phyloP scores from a whole-genome alignment of 768 basidiomycete genomes.

The Leccinum incarnatum region DNA sequence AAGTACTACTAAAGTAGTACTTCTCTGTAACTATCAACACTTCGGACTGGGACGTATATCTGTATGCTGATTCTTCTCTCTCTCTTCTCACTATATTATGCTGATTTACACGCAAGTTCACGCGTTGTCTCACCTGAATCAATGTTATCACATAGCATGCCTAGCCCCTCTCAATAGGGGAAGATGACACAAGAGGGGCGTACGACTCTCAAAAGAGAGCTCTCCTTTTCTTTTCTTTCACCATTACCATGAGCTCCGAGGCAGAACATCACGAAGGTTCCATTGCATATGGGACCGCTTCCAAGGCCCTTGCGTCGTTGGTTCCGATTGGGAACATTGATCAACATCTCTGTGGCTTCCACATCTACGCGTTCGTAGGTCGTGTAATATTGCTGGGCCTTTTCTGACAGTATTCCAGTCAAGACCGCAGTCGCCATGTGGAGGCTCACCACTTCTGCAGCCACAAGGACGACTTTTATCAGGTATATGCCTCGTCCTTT shows the following conservation, averaged over 20 bases:
- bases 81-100: neutral
- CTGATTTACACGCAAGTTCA: neutral
- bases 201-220: neutral
- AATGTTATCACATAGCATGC: neutral
- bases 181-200: constrained; percentile 1
- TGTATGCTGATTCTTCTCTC: neutral
- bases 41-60: neutral
- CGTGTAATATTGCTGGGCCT: neutral
- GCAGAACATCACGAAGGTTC: constrained; percentile 23
- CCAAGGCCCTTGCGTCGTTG: constrained; percentile 31
- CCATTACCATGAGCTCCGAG: constrained; percentile 28
- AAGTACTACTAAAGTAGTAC: no score
- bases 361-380: constrained; percentile 30
- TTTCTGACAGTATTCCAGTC: constrained; percentile 13
- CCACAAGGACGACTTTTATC: constrained; percentile 40
- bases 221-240: neutral
- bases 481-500: constrained; percentile 18
- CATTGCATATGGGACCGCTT: constrained; percentile 26
- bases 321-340: constrained; percentile 34
- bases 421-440: constrained; percentile 35
- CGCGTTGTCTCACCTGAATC: neutral
- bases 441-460: constrained; percentile 47
- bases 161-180: constrained; percentile 10
- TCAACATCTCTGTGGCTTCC: constrained; percentile 36
- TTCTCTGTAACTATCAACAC: neutral